phyloP scores from a whole-genome alignment of 2,329 filamentous ascomycete species.

The Colletotrichum sp. region DNA sequence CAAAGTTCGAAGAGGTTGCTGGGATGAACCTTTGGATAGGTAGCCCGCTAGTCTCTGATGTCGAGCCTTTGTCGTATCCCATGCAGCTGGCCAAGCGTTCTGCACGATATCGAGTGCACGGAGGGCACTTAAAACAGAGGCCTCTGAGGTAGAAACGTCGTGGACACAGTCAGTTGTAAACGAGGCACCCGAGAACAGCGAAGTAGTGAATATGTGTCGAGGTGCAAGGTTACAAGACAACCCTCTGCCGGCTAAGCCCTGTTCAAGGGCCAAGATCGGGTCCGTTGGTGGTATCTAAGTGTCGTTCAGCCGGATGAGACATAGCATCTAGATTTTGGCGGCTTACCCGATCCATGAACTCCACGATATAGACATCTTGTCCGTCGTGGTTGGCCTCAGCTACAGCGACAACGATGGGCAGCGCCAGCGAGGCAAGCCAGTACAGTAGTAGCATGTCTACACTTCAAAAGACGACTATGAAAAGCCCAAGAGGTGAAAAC shows the following conservation, averaged over 20 bases:
- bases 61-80: background rate
- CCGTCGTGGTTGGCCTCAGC: background rate
- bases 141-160: accelerated
- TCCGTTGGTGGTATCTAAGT: background rate
- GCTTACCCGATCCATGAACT: background rate
- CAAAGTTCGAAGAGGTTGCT: background rate
- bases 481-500: background rate
- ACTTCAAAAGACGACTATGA: background rate
- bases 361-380: background rate
- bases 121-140: background rate
- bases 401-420: background rate
- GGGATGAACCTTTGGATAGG: background rate
- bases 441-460: background rate
- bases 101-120: background rate
- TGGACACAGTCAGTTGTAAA: background rate
- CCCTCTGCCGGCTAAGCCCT: background rate
- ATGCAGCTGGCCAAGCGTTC: background rate
- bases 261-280: background rate
- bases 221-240: background rate
- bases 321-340: background rate
- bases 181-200: background rate
- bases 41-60: background rate
- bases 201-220: background rate
- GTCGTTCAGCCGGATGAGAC: background rate
- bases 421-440: background rate